Conservation (phyloP, 2,329 filamentous ascomycete species). For the Sclerotinia borealis region DNA sequence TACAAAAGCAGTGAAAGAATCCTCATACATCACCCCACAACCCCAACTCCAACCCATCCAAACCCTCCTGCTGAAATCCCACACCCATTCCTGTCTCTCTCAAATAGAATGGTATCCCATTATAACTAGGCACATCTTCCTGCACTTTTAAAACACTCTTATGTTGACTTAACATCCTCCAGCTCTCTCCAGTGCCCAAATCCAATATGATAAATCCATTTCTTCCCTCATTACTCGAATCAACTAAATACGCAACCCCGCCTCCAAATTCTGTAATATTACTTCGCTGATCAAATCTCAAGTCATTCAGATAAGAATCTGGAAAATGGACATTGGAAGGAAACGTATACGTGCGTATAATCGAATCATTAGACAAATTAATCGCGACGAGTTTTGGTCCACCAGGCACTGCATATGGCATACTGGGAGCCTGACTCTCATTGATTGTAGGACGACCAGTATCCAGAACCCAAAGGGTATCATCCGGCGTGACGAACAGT, state of each 20-base stretch:
- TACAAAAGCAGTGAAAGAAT: neutral
- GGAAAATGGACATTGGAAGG: constrained; percentile 39
- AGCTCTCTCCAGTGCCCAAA: constrained; percentile 37
- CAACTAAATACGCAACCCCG: constrained; percentile 41
- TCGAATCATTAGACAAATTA: constrained; percentile 35
- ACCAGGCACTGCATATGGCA: constrained; percentile 40
- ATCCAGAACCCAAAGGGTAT: constrained; percentile 42
- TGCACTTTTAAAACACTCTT: constrained; percentile 27
- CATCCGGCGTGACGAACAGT: constrained; percentile 39
- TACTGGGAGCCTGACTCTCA: constrained; percentile 34
- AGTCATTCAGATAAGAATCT: constrained; percentile 42
- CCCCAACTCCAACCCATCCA: constrained; percentile 32
- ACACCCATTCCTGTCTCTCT: constrained; percentile 23
- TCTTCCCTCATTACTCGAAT: constrained; percentile 41
- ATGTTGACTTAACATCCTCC: constrained; percentile 35
- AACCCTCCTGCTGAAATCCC: constrained; percentile 31
- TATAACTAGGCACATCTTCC: constrained; percentile 33
- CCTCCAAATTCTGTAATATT: constrained; percentile 35
- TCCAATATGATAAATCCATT: constrained; percentile 42
- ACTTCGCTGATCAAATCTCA: constrained; percentile 41
- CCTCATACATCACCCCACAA: constrained; percentile 27
- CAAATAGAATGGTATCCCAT: constrained; percentile 33
- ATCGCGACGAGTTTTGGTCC: constrained; percentile 41
- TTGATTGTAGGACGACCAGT: constrained; percentile 40
- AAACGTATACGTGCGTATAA: constrained; percentile 36